Evolutionary conservation across 2,329 filamentous ascomycete genomes (phyloP).

Genomic region (Curvularia verruculosa): DNA sequence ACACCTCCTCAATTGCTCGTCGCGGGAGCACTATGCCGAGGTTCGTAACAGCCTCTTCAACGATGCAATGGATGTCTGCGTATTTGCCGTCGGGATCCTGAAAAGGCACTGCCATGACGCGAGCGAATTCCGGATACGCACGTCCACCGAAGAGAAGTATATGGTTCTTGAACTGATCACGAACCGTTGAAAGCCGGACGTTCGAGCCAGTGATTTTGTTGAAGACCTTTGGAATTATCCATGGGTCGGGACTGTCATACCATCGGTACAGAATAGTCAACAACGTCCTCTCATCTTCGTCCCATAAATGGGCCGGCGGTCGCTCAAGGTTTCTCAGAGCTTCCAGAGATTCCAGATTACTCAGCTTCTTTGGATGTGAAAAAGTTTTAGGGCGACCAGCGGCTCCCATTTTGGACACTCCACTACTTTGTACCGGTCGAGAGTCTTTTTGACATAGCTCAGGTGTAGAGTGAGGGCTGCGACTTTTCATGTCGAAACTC

Average conservation of each 20-base stretch:
- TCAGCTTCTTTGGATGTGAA: background rate
- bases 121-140: constrained; percentile 9
- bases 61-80: background rate
- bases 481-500: background rate
- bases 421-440: background rate
- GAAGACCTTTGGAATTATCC: constrained; percentile 10
- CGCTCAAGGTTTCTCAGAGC: background rate
- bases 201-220: constrained; percentile 13
- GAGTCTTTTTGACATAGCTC: background rate
- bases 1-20: background rate
- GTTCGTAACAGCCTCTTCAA: constrained; percentile 5
- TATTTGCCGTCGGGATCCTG: constrained; percentile 15
- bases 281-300: constrained; percentile 11
- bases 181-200: background rate
- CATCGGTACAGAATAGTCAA: constrained; percentile 17
- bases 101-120: constrained; percentile 12
- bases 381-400: too few relatives aligned
- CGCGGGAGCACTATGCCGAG: constrained; percentile 1
- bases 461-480: background rate
- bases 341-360: background rate
- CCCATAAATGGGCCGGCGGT: constrained; percentile 4
- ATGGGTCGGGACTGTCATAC: background rate
- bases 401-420: background rate
- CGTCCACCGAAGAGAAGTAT: constrained; percentile 8
- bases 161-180: constrained; percentile 15